A percentile compares a stretch with the other conserved stretches of the same genome.
Evolutionary conservation across 2,329 filamentous ascomycete species (phyloP).

Genomic region (Torrubiellomyces zombiae): DNA sequence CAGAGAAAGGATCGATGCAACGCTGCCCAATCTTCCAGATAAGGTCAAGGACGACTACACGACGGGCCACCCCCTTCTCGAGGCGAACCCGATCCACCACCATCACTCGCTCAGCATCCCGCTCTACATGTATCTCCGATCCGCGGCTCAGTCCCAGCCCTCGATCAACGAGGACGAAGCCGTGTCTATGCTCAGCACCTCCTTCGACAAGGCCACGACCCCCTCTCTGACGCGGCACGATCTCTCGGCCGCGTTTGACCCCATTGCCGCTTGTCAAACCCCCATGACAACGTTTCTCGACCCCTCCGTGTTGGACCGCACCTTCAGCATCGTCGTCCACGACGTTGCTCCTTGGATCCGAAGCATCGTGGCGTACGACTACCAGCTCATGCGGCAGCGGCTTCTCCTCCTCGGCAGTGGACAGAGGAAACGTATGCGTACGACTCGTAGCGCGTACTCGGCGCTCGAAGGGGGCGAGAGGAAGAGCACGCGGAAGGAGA

Average conservation of each 20-base stretch:
- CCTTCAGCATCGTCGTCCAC: slow-evolving; percentile 44
- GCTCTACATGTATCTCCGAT: slow-evolving; percentile 14
- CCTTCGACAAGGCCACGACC: slow-evolving; percentile 13
- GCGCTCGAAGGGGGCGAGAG: slow-evolving; percentile 62
- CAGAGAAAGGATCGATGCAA: slow-evolving; percentile 42
- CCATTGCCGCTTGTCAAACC: slow-evolving; percentile 35
- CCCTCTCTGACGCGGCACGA: slow-evolving; percentile 31
- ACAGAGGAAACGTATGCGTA: slow-evolving; percentile 38
- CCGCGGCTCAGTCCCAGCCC: slow-evolving; percentile 10
- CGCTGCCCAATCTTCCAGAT: slow-evolving; percentile 36
- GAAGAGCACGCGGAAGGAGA: slow-evolving; percentile 48
- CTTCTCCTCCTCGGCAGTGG: slow-evolving; percentile 43
- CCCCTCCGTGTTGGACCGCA: slow-evolving; percentile 63
- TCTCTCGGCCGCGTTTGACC: slow-evolving; percentile 42
- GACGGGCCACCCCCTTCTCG: slow-evolving; percentile 29
- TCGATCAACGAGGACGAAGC: slow-evolving; percentile 17
- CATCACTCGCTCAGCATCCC: slow-evolving; percentile 12
- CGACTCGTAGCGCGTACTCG: slow-evolving; percentile 57
- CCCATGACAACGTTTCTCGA: slow-evolving; percentile 28
- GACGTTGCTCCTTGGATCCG: slow-evolving; percentile 89
- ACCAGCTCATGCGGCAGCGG: slow-evolving; percentile 51
- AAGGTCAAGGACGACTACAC: slow-evolving; percentile 33
- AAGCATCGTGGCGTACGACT: slow-evolving; percentile 63
- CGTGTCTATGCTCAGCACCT: slow-evolving; percentile 20
- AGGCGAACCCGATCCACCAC: slow-evolving; percentile 20